Base-by-base conservation (phyloP, 2,329 filamentous ascomycete species). In the Gyromitra esculenta region DNA sequence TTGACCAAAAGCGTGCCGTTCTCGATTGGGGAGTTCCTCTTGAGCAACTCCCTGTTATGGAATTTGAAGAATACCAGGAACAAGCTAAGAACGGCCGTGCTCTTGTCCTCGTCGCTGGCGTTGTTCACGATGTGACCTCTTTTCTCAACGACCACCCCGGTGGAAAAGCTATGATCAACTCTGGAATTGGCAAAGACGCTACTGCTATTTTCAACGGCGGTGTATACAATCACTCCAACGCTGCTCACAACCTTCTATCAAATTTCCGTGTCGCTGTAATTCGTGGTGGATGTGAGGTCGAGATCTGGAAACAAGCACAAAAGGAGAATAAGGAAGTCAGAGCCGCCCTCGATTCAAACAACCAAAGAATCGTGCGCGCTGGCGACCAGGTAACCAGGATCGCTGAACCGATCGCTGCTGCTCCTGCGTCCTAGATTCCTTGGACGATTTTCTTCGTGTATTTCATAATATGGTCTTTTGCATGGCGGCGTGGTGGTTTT, bases 111-210 rank as follows among this genome's bases (percentile, higher is more conserved):
- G 87, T 96, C 77, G 93, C 92, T 59, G 93, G 93, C 85, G 92
- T 96, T 79, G 91, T 96, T 74, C 93, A 96, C 85, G 93, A 96
- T 82, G 90, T 96, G 31, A 89, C 89, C 80, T 87, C 92, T 83
- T 96, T 96, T 85, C 92, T 96, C 86, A 91, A 92, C 84, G 91
- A 94, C 81, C 93, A 96, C 84, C 93, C 93, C n/a, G 93, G 93
- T 87, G 93, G 93, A 83, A 93, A 92, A 87, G 91, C 92, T 54
- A 91, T 96, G 85, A 96, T 96, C 85, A 89, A 86, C 80, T 92
- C 91, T 37, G 92, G 90, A 65, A 88, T 96, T 73, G 93, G 93
- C 83, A 96, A 96, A 86, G 93, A 96, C 79, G 92, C 92, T 71
- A 96, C 93, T 15, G 92, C 92, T 81, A 93, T 94, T 85, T 96